phyloP scores from a whole-genome alignment of 495 filamentous ascomycete genomes.

The Pseudomonodictys pantanalensis region DNA sequence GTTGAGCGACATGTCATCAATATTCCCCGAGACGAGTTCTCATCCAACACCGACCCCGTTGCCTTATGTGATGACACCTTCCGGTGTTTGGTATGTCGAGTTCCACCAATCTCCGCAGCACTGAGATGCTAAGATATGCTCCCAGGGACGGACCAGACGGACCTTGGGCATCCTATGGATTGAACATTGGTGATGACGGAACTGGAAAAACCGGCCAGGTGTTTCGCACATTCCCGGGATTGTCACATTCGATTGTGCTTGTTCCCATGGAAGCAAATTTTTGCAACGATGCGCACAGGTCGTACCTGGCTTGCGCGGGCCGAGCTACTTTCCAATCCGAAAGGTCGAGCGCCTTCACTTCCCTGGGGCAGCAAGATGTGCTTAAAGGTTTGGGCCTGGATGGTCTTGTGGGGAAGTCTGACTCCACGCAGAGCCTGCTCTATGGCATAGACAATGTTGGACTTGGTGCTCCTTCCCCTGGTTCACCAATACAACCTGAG shows the following conservation, averaged over 20 bases:
- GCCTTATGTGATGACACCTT: neutral
- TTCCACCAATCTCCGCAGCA: neutral
- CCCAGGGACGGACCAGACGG: neutral
- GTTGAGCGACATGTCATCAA: too few species aligned
- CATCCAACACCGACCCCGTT: too few species aligned
- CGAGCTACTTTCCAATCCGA: neutral
- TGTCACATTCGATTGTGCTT: neutral
- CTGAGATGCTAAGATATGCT: neutral
- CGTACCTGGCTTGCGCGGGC: neutral
- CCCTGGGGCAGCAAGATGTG: neutral
- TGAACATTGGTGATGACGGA: neutral
- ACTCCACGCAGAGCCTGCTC: neutral
- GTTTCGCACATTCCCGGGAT: neutral
- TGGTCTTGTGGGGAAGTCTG: neutral
- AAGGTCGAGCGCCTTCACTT: neutral
- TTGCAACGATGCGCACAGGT: neutral
- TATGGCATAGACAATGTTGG: neutral
- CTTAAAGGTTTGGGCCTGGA: neutral
- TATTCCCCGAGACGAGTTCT: too few species aligned
- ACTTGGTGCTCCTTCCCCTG: neutral
- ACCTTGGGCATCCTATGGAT: neutral
- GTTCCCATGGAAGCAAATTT: neutral
- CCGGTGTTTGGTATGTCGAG: neutral
- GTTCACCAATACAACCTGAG: neutral
- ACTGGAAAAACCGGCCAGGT: neutral